Evolutionary conservation across 2,329 filamentous ascomycete species (phyloP), one percentile per base, ranked within the genome.

Genomic region (Neopestalotiopsis clavispora): DNA sequence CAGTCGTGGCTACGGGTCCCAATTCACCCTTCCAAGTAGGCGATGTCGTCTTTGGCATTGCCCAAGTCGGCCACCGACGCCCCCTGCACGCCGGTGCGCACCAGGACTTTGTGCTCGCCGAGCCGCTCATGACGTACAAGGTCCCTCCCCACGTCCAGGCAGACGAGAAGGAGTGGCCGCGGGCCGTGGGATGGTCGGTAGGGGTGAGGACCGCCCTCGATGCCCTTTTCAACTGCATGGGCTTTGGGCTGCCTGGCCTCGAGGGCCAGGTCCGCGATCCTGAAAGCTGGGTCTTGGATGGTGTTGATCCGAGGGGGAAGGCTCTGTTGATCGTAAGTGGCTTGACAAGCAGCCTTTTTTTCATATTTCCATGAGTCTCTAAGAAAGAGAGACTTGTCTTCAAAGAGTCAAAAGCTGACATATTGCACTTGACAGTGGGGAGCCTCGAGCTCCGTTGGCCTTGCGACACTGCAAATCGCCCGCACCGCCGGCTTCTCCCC

Each of bases 391-490:
- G 23, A 28, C 23, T 28, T 28, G 23, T 28, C 23, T 28, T 28
- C 23, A 28, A 4, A 3, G 1, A 28, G 23, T 28, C 23, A 28
- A 28, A 28, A 28, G 23, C 23, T 28, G 23, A 28, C 23, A 28
- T 28, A 28, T 28, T 28, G 23, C 23, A 28, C 23, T 28, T 28
- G 23, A 5, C 49, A 69, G 68, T 80, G 78, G 78, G 78, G 77
- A 52, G 78, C 77, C 17, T 72, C 72, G 17, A 75, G 75, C 4
- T 74, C 73, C 20, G 75, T 80, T 7, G 78, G 78, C 32, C 73
- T 75, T 65, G 73, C 68, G 42, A 75, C 75, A 9, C 76, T 80
- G 42, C 76, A 79, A 49, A 67, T 79, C 9, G 78, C 77, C 1
- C 67, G 65, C 2, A 70, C 72, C 2, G 72, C 76, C 0, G 79